phyloP scores from a whole-genome alignment of 179 eudicot species.

The Sideroxylon spinosum region DNA sequence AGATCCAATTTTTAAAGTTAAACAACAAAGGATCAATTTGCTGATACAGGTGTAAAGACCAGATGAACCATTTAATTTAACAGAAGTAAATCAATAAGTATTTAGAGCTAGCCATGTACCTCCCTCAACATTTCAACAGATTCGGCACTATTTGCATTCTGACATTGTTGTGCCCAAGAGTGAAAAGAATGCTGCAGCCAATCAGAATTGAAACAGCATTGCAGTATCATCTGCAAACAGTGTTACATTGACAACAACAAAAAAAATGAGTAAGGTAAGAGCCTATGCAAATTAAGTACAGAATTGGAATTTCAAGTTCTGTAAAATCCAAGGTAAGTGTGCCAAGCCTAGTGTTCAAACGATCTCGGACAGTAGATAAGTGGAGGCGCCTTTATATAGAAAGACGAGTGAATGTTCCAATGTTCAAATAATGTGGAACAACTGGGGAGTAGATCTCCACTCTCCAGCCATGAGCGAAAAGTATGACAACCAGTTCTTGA shows the following conservation, averaged over 20 bases:
- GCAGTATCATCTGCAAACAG: conserved; percentile 61
- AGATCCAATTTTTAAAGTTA: neutral
- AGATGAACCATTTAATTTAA: neutral
- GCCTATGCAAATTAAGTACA: too few species aligned
- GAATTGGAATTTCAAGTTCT: neutral
- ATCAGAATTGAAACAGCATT: conserved; percentile 45
- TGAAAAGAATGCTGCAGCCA: conserved; percentile 69
- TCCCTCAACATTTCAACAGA: conserved; percentile 75
- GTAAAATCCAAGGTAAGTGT: neutral
- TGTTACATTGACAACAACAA: neutral
- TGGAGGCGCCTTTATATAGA: too few species aligned
- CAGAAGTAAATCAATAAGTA: conserved; percentile 9
- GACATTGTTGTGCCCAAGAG: conserved; percentile 69
- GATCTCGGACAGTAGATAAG: too few species aligned
- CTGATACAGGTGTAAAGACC: neutral
- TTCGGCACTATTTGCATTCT: conserved; percentile 72
- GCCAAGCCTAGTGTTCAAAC: too few species aligned
- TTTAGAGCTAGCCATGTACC: conserved; percentile 36
- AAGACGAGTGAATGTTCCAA: too few species aligned
- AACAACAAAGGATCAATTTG: neutral
- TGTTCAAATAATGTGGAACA: too few species aligned
- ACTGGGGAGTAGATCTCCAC: too few species aligned
- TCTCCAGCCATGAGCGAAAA: too few species aligned
- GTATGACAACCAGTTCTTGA: too few species aligned
- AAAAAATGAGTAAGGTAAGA: too few species aligned